Conservation (phyloP, 164 flowering plant genomes). For the Nymphaea colorata region DNA sequence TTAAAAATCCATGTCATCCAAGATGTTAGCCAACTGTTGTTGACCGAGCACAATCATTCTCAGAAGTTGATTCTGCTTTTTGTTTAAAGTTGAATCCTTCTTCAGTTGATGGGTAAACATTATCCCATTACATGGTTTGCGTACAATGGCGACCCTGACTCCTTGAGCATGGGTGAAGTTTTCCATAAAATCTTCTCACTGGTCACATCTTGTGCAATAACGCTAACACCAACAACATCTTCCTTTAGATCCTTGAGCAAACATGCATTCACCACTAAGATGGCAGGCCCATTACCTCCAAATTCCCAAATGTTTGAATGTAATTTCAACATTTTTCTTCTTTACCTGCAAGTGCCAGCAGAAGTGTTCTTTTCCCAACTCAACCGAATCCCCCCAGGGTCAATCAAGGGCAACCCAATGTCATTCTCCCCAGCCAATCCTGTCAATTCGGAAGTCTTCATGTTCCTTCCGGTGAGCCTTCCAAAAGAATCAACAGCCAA, state of each 20-base stretch:
- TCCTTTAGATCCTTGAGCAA: constrained; percentile 45
- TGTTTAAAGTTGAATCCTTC: constrained; percentile 37
- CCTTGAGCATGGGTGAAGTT: constrained; percentile 46
- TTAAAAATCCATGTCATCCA: constrained; percentile 45
- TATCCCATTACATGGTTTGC: constrained; percentile 47
- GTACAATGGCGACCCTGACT: constrained; percentile 46
- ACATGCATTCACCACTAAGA: constrained; percentile 62
- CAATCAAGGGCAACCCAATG: constrained; percentile 38
- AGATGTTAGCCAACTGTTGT: constrained; percentile 45
- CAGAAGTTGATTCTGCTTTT: constrained; percentile 41
- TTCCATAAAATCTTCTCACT: constrained; percentile 47
- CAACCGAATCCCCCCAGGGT: constrained; percentile 41
- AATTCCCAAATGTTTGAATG: constrained; percentile 37
- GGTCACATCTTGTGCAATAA: constrained; percentile 71
- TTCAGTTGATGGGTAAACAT: constrained; percentile 30
- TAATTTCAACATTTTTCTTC: constrained; percentile 66
- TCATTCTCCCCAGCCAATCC: constrained; percentile 48
- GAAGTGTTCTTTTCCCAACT: constrained; percentile 35
- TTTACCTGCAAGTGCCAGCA: constrained; percentile 47
- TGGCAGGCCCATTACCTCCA: constrained; percentile 27
- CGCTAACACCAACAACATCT: constrained; percentile 53
- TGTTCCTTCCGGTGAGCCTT: constrained; percentile 67
- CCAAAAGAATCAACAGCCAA: constrained; percentile 59
- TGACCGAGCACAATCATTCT: constrained; percentile 36
- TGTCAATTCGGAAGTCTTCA: constrained; percentile 57